Percentiles rank a stretch among this genome's conserved stretches.
Conservation (phyloP, 1,139 yeast species). For the Taphrina populina region DNA sequence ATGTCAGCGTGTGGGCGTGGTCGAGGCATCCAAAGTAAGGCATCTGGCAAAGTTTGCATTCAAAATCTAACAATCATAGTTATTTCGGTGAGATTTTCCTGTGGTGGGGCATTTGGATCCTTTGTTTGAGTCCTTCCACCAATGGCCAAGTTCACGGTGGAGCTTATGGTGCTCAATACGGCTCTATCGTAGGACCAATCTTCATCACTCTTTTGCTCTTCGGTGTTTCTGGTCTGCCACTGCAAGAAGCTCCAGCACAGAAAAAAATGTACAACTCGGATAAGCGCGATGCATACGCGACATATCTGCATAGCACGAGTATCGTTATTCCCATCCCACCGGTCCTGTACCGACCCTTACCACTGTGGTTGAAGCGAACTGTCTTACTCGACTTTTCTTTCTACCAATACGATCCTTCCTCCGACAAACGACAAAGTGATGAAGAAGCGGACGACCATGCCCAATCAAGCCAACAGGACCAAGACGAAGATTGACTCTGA, state of each 20-base stretch:
- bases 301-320: conserved; percentile 11
- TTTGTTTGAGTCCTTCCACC: conserved; percentile 29
- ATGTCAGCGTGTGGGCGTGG: conserved; percentile 28
- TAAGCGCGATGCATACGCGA: conserved; percentile 15
- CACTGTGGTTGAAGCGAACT: conserved; percentile 15
- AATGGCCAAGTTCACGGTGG: conserved; percentile 25
- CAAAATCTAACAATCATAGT: background rate
- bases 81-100: conserved; percentile 30
- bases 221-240: conserved; percentile 18
- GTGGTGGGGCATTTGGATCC: conserved; percentile 33
- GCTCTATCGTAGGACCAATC: conserved; percentile 22
- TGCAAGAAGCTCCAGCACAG: conserved; percentile 28
- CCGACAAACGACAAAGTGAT: conserved; percentile 14
- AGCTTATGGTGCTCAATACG: conserved; percentile 29
- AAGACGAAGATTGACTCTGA: conserved; percentile 13
- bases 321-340: conserved; percentile 26
- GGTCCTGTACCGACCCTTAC: conserved; percentile 22
- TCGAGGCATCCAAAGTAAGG: conserved; percentile 25
- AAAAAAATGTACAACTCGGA: conserved; percentile 33
- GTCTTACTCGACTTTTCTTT: conserved; percentile 22
- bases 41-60: background rate
- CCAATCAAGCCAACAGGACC: no score
- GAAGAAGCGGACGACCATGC: no score
- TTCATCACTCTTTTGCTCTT: conserved; percentile 26
- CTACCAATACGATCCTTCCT: conserved; percentile 28